Evolutionary conservation across 2,329 filamentous ascomycete genomes (phyloP).

Genomic region (Rosellinia necatrix): DNA sequence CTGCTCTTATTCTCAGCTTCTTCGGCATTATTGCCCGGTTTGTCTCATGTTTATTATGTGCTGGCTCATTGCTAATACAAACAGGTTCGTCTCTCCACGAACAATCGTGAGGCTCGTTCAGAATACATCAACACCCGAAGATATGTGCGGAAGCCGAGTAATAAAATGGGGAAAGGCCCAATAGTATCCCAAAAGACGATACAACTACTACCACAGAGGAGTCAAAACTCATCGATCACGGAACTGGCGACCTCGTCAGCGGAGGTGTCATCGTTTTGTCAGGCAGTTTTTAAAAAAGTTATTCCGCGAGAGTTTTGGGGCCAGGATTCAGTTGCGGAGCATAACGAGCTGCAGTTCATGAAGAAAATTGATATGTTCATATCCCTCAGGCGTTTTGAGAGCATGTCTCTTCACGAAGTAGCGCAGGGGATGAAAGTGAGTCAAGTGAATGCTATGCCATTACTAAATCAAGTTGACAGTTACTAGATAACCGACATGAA

Average conservation of each 20-base stretch:
- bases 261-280: conserved; percentile 85
- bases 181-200: conserved; percentile 30
- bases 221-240: conserved; percentile 58
- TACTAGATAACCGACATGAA: conserved; percentile 66
- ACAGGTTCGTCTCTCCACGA: conserved; percentile 28
- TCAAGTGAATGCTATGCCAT: not conserved
- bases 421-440: conserved; percentile 75
- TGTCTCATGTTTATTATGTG: conserved; percentile 3
- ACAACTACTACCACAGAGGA: conserved; percentile 39
- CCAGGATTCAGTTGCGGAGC: conserved; percentile 49
- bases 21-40: conserved; percentile 79
- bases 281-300: conserved; percentile 71
- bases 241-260: conserved; percentile 69
- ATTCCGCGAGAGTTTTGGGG: conserved; percentile 82
- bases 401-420: conserved; percentile 76
- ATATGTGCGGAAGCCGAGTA: conserved; percentile 23
- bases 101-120: conserved; percentile 10
- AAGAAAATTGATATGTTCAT: conserved; percentile 78
- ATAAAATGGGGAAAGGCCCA: conserved; percentile 16
- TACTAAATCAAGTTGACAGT: conserved; percentile 20
- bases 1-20: conserved; percentile 79
- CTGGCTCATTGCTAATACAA: conserved; percentile 23
- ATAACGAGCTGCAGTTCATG: conserved; percentile 68
- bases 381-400: conserved; percentile 78
- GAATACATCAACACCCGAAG: conserved; percentile 17